Percentiles rank a stretch among this genome's conserved stretches.
phyloP scores from a whole-genome alignment of 2,329 filamentous ascomycete species.

The Colletotrichum plurivorum region DNA sequence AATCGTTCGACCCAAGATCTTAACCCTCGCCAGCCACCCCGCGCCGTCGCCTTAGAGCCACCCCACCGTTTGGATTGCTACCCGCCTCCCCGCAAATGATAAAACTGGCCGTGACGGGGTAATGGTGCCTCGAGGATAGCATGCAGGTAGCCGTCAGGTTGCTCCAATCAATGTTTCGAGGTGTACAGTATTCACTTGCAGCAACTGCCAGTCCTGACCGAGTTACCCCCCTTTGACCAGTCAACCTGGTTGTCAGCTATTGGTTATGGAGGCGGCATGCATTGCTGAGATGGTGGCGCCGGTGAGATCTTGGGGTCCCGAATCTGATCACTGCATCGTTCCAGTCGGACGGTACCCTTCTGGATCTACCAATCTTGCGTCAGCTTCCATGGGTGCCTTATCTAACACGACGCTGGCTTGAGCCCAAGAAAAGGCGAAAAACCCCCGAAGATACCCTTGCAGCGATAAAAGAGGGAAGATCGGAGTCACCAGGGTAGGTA shows the following conservation, averaged over 20 bases:
- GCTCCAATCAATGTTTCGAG: slow-evolving; percentile 1
- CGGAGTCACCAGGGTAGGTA: background rate
- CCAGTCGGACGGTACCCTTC: slow-evolving; percentile 29
- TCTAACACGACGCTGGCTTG: slow-evolving; percentile 1
- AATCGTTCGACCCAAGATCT: background rate
- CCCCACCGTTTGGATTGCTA: background rate
- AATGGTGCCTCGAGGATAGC: background rate
- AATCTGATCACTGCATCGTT: slow-evolving; percentile 35
- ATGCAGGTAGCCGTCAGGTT: slow-evolving; percentile 17
- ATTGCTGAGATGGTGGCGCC: slow-evolving; percentile 2
- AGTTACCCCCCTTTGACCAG: slow-evolving; percentile 5
- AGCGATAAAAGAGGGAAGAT: background rate
- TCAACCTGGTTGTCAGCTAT: background rate
- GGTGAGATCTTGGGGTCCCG: slow-evolving; percentile 12
- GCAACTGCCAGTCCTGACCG: slow-evolving; percentile 9
- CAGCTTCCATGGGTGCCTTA: background rate
- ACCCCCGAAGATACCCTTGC: background rate
- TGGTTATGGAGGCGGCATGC: slow-evolving; percentile 16
- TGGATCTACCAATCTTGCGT: slow-evolving; percentile 20
- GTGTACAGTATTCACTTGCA: background rate
- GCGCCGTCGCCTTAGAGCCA: background rate
- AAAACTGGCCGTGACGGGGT: background rate
- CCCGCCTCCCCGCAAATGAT: background rate
- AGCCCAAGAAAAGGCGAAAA: background rate
- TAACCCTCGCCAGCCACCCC: background rate